Base-by-base conservation (phyloP, 768 basidiomycete species). In the Sporobolomyces phaffii region DNA sequence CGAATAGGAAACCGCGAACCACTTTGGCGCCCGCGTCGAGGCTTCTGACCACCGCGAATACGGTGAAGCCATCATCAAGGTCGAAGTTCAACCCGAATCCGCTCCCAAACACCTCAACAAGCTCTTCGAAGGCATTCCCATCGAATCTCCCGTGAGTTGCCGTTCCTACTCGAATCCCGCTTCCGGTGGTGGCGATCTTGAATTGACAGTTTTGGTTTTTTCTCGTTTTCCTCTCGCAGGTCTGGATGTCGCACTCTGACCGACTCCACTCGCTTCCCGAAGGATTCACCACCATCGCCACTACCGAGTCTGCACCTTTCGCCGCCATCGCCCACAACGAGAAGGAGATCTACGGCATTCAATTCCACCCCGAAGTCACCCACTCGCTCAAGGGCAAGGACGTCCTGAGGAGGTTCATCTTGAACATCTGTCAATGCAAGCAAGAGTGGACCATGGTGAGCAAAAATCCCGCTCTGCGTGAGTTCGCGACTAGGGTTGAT, bases 181-280 rank as follows among this genome's bases (percentile, higher is more conserved):
- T n/a, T n/a, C n/a, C n/a, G n/a, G n/a, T n/a, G n/a, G n/a, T n/a
- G n/a, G n/a, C n/a, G n/a, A n/a, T n/a, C n/a, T n/a, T 10, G 17
- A 34, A 41, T 7, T 43, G 48, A 15, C n/a, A 5, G 7, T 40
- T 13, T 57, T 18, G 22, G 18, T 26, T n/a, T 29, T 45, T 31
- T 40, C 24, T 45, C 24, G 26, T 28, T 43, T 29, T n/a, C n/a
- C 13, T 38, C 38, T 38, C 38, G 33, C 62, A 98, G 94, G 94
- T 98, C 54, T 98, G 96, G 96, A 98, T 98, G 96, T 97, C 94
- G 22, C 96, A 99, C 76, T 92, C 93, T 15, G 96, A 98, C 78
- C 91, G 94, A 71, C 83, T 98, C 38, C 87, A 86, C 31, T 84
- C 82, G 53, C 83, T 88, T 3, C 96, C 94, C 20, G 79, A 85